Evolutionary conservation across 2,329 filamentous ascomycete genomes (phyloP).

Genomic region (Dactylellina leptospora): DNA sequence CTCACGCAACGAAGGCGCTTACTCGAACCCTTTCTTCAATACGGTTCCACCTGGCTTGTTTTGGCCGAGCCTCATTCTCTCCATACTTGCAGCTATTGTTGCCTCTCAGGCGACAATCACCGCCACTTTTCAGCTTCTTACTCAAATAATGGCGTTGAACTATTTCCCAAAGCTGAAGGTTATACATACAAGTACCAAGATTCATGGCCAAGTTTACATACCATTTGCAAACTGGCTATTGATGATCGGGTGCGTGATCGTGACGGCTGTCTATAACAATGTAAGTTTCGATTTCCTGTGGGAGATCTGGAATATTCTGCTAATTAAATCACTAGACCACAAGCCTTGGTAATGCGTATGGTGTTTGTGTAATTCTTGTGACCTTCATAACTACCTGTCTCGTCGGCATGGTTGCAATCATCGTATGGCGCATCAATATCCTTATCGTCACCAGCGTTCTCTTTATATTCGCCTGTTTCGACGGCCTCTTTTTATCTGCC

Average conservation of each 20-base stretch:
- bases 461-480: conserved; percentile 71
- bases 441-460: conserved; percentile 71
- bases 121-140: conserved; percentile 74
- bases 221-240: conserved; percentile 79
- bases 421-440: conserved; percentile 74
- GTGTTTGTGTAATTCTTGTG: conserved; percentile 81
- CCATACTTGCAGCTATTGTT: conserved; percentile 75
- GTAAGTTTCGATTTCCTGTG: conserved; percentile 60
- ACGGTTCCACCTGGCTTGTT: conserved; percentile 73
- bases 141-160: conserved; percentile 75
- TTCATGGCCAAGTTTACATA: conserved; percentile 80
- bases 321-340: conserved; percentile 65
- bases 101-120: conserved; percentile 83
- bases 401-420: conserved; percentile 74
- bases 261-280: conserved; percentile 77
- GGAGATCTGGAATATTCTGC: background rate
- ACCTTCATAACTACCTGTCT: conserved; percentile 79
- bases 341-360: conserved; percentile 76
- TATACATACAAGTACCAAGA: conserved; percentile 73
- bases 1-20: conserved; percentile 68
- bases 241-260: conserved; percentile 77
- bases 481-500: conserved; percentile 75
- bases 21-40: conserved; percentile 78
- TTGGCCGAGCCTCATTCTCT: conserved; percentile 74
- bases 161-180: conserved; percentile 81